Percentiles rank a stretch among this genome's conserved stretches.
Evolutionary conservation across 1,284 basidiomycete species (phyloP).

Genomic region (Leccinum subrobustum): DNA sequence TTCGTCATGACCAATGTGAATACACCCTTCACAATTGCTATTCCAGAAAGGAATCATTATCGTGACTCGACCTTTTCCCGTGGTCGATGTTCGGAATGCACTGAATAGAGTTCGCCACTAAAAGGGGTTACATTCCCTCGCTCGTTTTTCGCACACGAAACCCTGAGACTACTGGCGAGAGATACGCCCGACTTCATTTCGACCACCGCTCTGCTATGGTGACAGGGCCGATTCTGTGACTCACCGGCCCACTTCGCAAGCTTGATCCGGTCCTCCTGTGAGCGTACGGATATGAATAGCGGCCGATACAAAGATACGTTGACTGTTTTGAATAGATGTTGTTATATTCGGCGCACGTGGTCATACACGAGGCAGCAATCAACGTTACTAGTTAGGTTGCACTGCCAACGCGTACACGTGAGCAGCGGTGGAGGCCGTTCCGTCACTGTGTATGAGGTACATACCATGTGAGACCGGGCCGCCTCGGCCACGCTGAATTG

Average conservation of each 20-base stretch:
- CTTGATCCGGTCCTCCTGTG: not conserved
- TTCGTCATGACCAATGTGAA: slow-evolving; percentile 4
- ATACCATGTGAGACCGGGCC: not conserved
- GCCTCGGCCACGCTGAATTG: not conserved
- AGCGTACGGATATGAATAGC: not conserved
- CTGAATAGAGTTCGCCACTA: not conserved
- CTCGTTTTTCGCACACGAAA: not conserved
- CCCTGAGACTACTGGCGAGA: not conserved
- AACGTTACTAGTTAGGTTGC: not conserved
- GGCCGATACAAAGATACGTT: not conserved
- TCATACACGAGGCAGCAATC: not conserved
- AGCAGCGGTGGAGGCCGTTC: not conserved
- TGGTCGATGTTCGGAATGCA: not conserved
- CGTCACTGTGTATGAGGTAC: not conserved
- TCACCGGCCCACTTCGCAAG: not conserved
- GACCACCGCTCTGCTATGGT: not conserved
- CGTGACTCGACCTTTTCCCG: not conserved
- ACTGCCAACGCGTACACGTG: not conserved
- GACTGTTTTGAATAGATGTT: not conserved
- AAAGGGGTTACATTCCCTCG: not conserved
- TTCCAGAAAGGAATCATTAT: slow-evolving; percentile 4
- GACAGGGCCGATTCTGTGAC: not conserved
- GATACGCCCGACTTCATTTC: not conserved
- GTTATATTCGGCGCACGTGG: not conserved
- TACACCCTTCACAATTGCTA: slow-evolving; percentile 3